Percentiles rank a stretch among this genome's conserved stretches.
Evolutionary conservation across 768 basidiomycete species (phyloP).

Genomic region (Rhodosporidiobolus odoratus): DNA sequence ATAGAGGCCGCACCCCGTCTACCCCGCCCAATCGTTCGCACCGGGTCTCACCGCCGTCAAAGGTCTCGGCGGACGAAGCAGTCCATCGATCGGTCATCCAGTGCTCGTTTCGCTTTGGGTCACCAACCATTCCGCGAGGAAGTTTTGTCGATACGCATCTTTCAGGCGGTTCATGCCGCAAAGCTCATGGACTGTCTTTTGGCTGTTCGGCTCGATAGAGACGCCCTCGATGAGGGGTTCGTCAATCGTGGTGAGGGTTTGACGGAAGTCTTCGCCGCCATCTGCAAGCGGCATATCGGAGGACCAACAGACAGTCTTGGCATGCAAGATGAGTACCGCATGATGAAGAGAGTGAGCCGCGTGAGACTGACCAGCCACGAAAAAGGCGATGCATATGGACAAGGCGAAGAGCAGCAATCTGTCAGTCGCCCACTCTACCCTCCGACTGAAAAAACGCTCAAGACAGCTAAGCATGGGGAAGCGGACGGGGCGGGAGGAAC

Average conservation of each 20-base stretch:
- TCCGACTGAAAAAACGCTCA: too few relatives aligned
- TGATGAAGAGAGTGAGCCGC: neutral
- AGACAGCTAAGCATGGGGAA: too few relatives aligned
- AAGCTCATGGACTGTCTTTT: neutral
- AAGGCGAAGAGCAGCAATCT: too few relatives aligned
- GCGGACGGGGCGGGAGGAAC: too few relatives aligned
- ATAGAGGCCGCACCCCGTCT: slow-evolving; percentile 6
- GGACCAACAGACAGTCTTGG: slow-evolving; percentile 63
- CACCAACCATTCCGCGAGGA: slow-evolving; percentile 52
- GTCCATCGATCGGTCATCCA: slow-evolving; percentile 67
- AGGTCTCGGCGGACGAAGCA: slow-evolving; percentile 55
- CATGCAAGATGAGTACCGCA: slow-evolving; percentile 50
- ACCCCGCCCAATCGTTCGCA: neutral
- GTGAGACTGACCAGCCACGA: too few relatives aligned
- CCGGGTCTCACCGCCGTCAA: neutral
- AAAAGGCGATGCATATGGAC: too few relatives aligned
- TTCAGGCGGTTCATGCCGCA: slow-evolving; percentile 51
- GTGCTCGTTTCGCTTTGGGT: slow-evolving; percentile 57
- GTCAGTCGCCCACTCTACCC: too few relatives aligned
- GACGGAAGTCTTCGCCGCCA: slow-evolving; percentile 13
- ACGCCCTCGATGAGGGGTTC: slow-evolving; percentile 6
- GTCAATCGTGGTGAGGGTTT: neutral
- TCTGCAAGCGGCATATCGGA: slow-evolving; percentile 39
- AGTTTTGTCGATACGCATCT: slow-evolving; percentile 54
- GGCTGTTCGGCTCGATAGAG: too few relatives aligned